Conservation (phyloP, 305 asterid genomes). For the Solanum hybrid region DNA sequence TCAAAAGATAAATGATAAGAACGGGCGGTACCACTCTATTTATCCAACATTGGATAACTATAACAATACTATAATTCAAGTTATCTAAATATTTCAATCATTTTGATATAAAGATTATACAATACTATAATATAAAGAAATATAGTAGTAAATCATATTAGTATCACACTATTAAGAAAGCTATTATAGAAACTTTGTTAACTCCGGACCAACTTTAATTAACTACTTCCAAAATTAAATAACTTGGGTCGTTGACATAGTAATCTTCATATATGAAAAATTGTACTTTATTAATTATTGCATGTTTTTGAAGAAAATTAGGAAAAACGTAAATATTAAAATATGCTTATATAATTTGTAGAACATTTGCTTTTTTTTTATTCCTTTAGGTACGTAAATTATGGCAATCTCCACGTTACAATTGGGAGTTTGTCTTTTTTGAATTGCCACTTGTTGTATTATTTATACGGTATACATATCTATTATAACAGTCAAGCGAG, state of each 20-base stretch:
- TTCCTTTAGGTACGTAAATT: neutral
- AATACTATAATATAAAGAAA: neutral
- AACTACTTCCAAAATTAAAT: neutral
- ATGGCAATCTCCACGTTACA: neutral
- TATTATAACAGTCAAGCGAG: too few species aligned
- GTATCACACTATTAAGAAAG: neutral
- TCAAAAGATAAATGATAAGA: too few species aligned
- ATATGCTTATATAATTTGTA: neutral
- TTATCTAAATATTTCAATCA: neutral
- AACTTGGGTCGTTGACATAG: neutral
- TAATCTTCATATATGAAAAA: neutral
- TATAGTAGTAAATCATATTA: neutral
- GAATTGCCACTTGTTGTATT: neutral
- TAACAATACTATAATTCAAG: too few species aligned
- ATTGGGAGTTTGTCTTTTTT: neutral
- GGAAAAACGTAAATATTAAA: neutral
- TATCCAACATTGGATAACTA: too few species aligned
- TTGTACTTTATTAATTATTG: neutral
- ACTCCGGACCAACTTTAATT: neutral
- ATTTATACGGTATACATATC: neutral
- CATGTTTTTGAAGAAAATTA: neutral
- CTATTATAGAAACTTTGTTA: neutral
- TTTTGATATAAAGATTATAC: neutral
- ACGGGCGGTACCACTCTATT: too few species aligned
- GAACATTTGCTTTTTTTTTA: neutral